Conservation (phyloP, 768 basidiomycete species). For the Lentinus brumalis region DNA sequence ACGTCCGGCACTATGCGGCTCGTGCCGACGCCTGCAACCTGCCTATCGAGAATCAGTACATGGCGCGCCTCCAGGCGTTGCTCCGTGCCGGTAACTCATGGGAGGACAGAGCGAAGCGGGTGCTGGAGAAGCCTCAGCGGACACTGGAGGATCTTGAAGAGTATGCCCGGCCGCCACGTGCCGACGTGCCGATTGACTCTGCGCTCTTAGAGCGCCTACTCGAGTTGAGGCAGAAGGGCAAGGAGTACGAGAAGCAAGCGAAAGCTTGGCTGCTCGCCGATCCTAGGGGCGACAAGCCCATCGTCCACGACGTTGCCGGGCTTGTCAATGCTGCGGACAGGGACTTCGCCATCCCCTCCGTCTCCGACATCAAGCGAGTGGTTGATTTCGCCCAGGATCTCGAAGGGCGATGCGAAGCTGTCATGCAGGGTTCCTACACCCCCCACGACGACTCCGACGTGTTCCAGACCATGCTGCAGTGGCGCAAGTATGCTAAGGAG, state of each 20-base stretch:
- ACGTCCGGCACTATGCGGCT: conserved; percentile 70
- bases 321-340: conserved; percentile 73
- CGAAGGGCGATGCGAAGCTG: conserved; percentile 73
- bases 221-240: conserved; percentile 65
- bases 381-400: conserved; percentile 80
- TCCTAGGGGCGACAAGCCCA: conserved; percentile 54
- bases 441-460: conserved; percentile 60
- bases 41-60: conserved; percentile 60
- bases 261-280: conserved; percentile 68
- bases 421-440: conserved; percentile 64
- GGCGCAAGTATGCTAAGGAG: conserved; percentile 71
- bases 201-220: conserved; percentile 67
- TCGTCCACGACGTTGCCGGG: conserved; percentile 67
- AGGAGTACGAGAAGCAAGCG: conserved; percentile 80
- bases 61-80: conserved; percentile 64
- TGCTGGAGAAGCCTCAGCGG: conserved; percentile 71
- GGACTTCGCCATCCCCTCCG: conserved; percentile 70
- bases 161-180: conserved; percentile 61
- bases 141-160: conserved; percentile 77
- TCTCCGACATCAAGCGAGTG: conserved; percentile 65
- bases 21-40: conserved; percentile 74
- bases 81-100: conserved; percentile 72
- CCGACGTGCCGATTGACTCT: conserved; percentile 69
- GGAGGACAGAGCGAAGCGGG: conserved; percentile 67
- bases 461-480: conserved; percentile 71